These are phyloP conservation scores for Setaria viridis DNA, from an alignment of 202 grass and related monocot genomes.

Conservation along the genomic window DNA sequence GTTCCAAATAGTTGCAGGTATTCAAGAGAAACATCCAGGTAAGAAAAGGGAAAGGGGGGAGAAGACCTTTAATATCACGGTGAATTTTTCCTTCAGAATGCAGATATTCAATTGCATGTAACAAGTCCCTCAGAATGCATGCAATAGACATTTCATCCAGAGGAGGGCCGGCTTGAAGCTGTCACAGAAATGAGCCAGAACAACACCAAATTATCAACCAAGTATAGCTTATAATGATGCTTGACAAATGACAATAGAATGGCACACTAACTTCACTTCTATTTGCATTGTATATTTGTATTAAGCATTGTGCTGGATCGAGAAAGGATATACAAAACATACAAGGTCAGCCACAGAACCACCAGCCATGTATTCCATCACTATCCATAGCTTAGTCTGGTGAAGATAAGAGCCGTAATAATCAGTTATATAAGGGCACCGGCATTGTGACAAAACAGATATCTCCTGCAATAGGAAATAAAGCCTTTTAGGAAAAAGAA, in stretches of 20 bases:
- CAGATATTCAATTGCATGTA: conserved; percentile 97
- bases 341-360: conserved; percentile 99
- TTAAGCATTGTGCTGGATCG: conserved; percentile 8
- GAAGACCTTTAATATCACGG: conserved; percentile 98
- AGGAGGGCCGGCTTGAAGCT: conserved; percentile 93
- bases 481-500: conserved; percentile 41
- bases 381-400: conserved; percentile 97
- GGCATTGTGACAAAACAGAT: conserved; percentile 96
- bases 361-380: conserved; percentile 99
- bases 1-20: conserved; percentile 3
- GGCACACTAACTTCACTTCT: conserved; percentile 38
- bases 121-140: conserved; percentile 91
- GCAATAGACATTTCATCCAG: conserved; percentile 98
- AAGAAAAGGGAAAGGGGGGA: neutral
- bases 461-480: conserved; percentile 80
- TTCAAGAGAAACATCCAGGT: conserved; percentile 30
- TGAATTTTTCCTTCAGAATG: conserved; percentile 99
- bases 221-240: conserved; percentile 29
- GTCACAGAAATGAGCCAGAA: conserved; percentile 39
- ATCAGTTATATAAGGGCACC: conserved; percentile 98
- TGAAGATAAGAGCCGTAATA: conserved; percentile 99
- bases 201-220: conserved; percentile 43
- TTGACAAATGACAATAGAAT: conserved; percentile 29
- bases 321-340: conserved; percentile 60
- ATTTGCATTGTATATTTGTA: conserved; percentile 17